Evolutionary conservation across 78 protist species (phyloP).

Genomic region (Acrasis kona): DNA sequence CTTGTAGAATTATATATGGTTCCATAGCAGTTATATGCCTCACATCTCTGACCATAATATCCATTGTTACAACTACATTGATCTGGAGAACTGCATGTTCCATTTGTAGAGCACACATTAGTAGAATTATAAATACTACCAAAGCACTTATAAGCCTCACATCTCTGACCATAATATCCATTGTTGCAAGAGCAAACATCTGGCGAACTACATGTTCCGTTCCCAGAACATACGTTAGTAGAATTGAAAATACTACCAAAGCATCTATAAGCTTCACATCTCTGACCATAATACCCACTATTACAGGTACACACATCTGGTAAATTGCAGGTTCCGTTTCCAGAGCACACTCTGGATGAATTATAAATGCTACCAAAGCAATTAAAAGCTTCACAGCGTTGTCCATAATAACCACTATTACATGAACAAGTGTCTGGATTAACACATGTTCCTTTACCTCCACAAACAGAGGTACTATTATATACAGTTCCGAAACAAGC

Average conservation of each 20-base stretch:
- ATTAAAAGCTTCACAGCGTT: background rate
- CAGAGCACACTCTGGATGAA: background rate
- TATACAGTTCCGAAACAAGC: background rate
- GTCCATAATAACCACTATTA: background rate
- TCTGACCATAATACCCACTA: background rate
- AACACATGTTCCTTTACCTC: background rate
- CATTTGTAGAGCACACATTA: too few species aligned
- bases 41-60: too few species aligned
- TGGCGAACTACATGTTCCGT: background rate
- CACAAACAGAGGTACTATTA: background rate
- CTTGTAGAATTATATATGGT: too few species aligned
- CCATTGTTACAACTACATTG: too few species aligned
- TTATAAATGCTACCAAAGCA: background rate
- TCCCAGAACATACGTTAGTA: background rate
- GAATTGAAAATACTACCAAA: background rate
- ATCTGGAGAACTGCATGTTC: too few species aligned
- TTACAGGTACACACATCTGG: background rate
- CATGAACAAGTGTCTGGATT: background rate
- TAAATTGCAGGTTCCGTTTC: background rate
- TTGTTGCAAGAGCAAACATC: background rate
- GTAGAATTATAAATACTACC: too few species aligned
- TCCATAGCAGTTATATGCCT: too few species aligned
- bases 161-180: background rate
- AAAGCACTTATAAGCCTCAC: background rate
- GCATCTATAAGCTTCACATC: background rate